Base-by-base conservation (phyloP, 441 rosid genomes). In the Melastoma candidum region DNA sequence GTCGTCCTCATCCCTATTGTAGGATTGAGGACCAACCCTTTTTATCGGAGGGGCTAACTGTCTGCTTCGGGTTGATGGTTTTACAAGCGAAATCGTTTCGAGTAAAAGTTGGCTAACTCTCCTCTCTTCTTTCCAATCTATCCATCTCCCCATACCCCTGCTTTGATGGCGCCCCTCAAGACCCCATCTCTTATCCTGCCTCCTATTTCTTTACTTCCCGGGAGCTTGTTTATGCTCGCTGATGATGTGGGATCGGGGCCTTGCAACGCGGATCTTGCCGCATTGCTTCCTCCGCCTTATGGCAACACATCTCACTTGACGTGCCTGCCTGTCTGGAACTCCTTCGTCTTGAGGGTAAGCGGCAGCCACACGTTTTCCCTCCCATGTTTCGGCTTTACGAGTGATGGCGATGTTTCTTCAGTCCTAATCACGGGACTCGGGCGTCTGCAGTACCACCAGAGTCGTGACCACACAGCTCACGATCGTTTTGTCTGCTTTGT, bases 241-340 rank as follows among this genome's bases (percentile, higher is more conserved):
- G 49, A 53, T 11, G 54, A 49, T 17, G 60, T 4, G 39, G 64
- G 66, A 58, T 57, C 73, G 11, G 74, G 74, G 61, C 84, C 85
- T 49, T 92, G 98, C 63, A 70, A 71, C 8, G 73, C 65, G 6
- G 78, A 78, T 51, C 52, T 78, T 51, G 70, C 74, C 3, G 65
- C 46, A 29, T 74, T 88, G 49, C 94, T 92, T 57, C 85, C 90
- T 54, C 97, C 94, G 2, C 97, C 98, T 0, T 92, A 85, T 59
- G 74, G 72, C 47, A 88, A 81, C 54, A 63, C 81, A 57, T 76
- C 97, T 22, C 76, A 76, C 36, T 66, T 82, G 71, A 63, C 68
- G 1, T 88, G 98, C 63, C 47, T 75, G 49, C 89, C 89, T 10
- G 64, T 88, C 47, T 88, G 98, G 98, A 81, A 92, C 72, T 78